These are phyloP conservation scores for Tolypocladium tundrense DNA, from an alignment of 2,329 filamentous ascomycete species.

Conservation along the genomic window DNA sequence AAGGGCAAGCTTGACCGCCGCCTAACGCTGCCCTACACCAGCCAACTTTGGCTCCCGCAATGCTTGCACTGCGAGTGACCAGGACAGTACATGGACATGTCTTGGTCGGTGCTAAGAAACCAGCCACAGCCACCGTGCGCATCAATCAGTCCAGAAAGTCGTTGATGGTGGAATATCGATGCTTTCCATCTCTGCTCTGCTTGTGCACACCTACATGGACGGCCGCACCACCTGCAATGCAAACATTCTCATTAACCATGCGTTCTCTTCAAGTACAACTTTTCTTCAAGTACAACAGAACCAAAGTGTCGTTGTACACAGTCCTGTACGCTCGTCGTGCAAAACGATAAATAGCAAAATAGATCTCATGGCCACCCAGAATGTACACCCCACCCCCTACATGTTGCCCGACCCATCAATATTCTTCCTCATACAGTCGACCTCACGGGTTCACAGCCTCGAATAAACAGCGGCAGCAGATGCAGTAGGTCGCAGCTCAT, in stretches of 20 bases:
- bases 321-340: background rate
- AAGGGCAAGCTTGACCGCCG: no score
- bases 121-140: no score
- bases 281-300: background rate
- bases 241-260: background rate
- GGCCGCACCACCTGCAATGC: background rate
- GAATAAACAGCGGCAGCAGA: background rate
- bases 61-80: no score
- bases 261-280: background rate
- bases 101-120: no score
- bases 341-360: background rate
- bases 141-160: no score
- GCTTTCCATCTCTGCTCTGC: background rate
- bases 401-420: background rate
- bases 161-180: background rate
- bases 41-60: no score
- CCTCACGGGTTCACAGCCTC: background rate
- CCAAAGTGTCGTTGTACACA: background rate
- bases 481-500: background rate
- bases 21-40: no score
- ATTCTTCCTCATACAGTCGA: background rate
- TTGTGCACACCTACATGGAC: background rate
- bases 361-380: background rate
- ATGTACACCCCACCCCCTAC: background rate
- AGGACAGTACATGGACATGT: no score